These are phyloP conservation scores for Hsuehochloa calcarea DNA, from an alignment of 176 grass and related monocot species.

Conservation along the genomic window DNA sequence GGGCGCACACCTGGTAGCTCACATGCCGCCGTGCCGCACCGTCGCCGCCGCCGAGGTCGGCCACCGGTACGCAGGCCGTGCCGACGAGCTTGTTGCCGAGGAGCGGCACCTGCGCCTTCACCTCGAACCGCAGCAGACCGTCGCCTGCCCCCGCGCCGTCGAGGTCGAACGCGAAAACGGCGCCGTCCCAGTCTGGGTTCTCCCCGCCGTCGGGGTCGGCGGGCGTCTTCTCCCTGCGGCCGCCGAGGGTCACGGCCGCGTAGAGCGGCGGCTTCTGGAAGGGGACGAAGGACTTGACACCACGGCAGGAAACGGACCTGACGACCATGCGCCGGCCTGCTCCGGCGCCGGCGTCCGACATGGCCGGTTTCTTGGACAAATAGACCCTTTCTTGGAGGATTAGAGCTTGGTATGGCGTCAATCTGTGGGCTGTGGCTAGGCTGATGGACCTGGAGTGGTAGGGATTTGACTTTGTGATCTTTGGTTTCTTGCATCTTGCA, in stretches of 20 bases:
- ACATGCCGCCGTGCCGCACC: constrained; percentile 5
- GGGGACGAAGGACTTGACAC: constrained; percentile 48
- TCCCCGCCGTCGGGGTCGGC: constrained; percentile 51
- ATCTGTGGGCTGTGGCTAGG: background rate
- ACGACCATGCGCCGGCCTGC: constrained; percentile 34
- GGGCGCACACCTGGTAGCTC: constrained; percentile 52
- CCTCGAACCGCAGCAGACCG: constrained; percentile 45
- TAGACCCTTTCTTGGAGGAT: background rate
- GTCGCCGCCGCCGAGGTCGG: constrained; percentile 23
- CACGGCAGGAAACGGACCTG: constrained; percentile 54
- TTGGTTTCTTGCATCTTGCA: background rate
- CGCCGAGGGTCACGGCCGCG: constrained; percentile 46
- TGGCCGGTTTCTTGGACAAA: constrained; percentile 7
- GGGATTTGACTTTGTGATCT: background rate
- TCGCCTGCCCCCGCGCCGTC: background rate
- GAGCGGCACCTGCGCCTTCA: constrained; percentile 53
- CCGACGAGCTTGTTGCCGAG: constrained; percentile 57
- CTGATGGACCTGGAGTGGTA: background rate
- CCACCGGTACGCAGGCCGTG: constrained; percentile 39
- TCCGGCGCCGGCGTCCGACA: constrained; percentile 10
- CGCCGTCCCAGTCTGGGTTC: constrained; percentile 56
- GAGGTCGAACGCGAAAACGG: constrained; percentile 47
- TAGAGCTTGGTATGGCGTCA: background rate
- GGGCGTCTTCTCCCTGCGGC: constrained; percentile 51
- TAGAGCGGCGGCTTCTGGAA: constrained; percentile 63